Evolutionary conservation across 2,329 filamentous ascomycete species (phyloP).

Genomic region (Didymella glomerata): DNA sequence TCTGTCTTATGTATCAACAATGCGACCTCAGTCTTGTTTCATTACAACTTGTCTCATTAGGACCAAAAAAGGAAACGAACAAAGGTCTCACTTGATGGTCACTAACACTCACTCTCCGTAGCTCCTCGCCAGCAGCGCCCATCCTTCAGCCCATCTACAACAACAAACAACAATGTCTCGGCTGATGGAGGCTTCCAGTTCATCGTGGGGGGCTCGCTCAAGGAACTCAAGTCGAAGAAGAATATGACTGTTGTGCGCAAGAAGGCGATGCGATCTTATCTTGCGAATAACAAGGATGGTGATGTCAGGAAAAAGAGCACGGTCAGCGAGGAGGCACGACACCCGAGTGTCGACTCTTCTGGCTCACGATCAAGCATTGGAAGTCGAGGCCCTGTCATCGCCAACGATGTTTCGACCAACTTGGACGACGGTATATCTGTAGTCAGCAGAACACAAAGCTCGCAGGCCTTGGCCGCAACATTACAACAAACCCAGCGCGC

Average conservation of each 20-base stretch:
- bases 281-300: conserved; percentile 37
- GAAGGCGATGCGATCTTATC: conserved; percentile 46
- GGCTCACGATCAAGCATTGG: too few species aligned
- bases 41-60: too few species aligned
- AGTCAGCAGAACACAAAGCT: conserved; percentile 11
- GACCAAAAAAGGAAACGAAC: too few species aligned
- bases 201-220: conserved; percentile 43
- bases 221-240: conserved; percentile 43
- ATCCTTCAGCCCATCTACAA: conserved; percentile 26
- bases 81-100: too few species aligned
- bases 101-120: conserved; percentile 3
- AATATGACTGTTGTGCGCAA: conserved; percentile 48
- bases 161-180: conserved; percentile 21
- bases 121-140: conserved; percentile 10
- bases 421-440: neutral
- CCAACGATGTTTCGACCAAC: neutral
- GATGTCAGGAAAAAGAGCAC: conserved; percentile 14
- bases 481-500: conserved; percentile 9
- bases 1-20: too few species aligned
- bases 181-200: conserved; percentile 19
- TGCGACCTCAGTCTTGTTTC: too few species aligned
- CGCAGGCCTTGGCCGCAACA: conserved; percentile 16
- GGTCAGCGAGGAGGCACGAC: conserved; percentile 3
- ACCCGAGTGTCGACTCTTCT: conserved; percentile 32
- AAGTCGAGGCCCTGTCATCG: too few species aligned